Base-by-base conservation (phyloP, 768 basidiomycete genomes). In the Lentinula sp. region DNA sequence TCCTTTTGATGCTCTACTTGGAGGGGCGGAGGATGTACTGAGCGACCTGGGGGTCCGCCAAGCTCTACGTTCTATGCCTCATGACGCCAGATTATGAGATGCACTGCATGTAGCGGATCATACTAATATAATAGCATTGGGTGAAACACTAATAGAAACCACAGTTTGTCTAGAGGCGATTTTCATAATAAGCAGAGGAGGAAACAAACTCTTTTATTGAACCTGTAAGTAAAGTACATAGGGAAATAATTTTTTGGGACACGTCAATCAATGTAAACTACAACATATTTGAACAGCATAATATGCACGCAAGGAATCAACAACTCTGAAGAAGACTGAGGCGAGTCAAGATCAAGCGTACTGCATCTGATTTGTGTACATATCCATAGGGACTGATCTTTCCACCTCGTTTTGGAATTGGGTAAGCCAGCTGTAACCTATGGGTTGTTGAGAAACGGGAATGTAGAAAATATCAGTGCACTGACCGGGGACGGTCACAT, bases 41-140 rank as follows among this genome's bases (percentile, higher is more conserved):
- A 85, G 84, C 16, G 91, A 93, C 68, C 78, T 94, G 32, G 91
- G 92, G 52, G 90, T 92, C 8, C 80, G 91, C 52, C 90, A 92
- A 70, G 90, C 90, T 0, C 81, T 92, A 67, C 81, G 87, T 48
- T 76, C 75, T 18, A 92, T 93, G 82, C 91, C 91, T 7, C 81
- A 83, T 76, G 81, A 87, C 66, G 80, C 78, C 21, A 79, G 83
- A 61, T 70, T 92, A 67, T 93, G 75, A 55, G 53, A 48, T 23
- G 40, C n/a, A 23, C 1, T 34, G 13, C 18, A 11, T 40, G 39
- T 11, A 11, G 39, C 15, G 15, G 11, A 23, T 39, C 8, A 39
- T 39, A 39, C 37, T 39, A 13, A 37, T 39, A 39, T 7, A 8
- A 39, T 7, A 4, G 11, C 37, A 39, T 13, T 23, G 23, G 23